Evolutionary conservation across 192 early-diverging fungal genomes (phyloP).

Genomic region (Linnemannia zychae): DNA sequence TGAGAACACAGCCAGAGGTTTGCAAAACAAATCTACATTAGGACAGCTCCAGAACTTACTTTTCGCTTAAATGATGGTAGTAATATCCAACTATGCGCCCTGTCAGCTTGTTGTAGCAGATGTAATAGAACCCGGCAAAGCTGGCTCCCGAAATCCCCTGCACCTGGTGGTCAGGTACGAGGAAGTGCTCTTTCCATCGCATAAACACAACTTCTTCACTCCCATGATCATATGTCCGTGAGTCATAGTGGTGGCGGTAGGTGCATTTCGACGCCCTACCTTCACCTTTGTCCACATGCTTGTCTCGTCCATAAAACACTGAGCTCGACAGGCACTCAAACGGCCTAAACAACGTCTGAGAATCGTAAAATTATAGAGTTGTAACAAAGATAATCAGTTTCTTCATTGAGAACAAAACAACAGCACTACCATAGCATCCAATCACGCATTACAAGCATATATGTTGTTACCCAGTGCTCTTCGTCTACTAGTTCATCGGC

Average conservation of each 20-base stretch:
- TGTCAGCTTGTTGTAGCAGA: constrained; percentile 75
- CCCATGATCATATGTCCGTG: constrained; percentile 59
- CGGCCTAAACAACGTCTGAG: constrained; percentile 62
- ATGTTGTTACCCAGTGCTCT: constrained; percentile 76
- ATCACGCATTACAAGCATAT: not conserved
- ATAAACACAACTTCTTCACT: constrained; percentile 81
- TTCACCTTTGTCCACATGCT: constrained; percentile 6
- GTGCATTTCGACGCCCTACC: not conserved
- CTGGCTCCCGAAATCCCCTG: constrained; percentile 83
- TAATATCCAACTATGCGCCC: constrained; percentile 75
- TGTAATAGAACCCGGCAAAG: constrained; percentile 94
- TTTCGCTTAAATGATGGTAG: constrained; percentile 69
- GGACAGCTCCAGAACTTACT: constrained; percentile 47
- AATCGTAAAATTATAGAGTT: not conserved
- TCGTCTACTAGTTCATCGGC: constrained; percentile 80
- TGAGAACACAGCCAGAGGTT: no score
- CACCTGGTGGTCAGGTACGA: constrained; percentile 89
- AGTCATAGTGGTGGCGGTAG: constrained; percentile 44
- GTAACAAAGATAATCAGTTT: not conserved
- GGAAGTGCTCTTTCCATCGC: constrained; percentile 95
- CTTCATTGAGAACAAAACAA: not conserved
- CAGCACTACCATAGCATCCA: not conserved
- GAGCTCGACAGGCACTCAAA: constrained; percentile 53
- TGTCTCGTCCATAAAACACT: constrained; percentile 25
- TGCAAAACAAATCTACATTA: not conserved